Evolutionary conservation across 78 protist genomes (phyloP).

Genomic region (Chrysochromulina parva): DNA sequence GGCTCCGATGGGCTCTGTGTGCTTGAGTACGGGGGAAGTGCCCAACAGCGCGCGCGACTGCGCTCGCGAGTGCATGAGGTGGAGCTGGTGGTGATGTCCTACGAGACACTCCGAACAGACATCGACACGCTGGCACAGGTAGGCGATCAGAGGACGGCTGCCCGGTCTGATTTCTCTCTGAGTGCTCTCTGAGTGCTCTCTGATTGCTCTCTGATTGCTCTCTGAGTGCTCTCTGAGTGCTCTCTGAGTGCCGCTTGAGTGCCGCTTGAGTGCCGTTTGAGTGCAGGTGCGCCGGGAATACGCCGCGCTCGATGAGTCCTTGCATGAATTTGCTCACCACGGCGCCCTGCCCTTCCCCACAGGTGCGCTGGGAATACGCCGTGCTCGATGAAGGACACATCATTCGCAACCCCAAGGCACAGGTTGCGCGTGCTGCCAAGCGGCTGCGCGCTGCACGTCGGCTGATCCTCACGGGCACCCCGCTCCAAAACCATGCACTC

Average conservation of each 20-base stretch:
- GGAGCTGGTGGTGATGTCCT: conserved; percentile 73
- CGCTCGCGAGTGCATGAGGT: background rate
- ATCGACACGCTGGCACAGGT: conserved; percentile 38
- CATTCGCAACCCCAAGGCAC: conserved; percentile 77
- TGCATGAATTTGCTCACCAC: no score
- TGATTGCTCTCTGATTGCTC: no score
- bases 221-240: background rate
- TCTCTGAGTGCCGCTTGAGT: background rate
- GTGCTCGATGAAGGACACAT: conserved; percentile 98
- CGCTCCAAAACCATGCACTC: conserved; percentile 82
- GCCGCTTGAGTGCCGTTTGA: background rate
- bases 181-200: no score
- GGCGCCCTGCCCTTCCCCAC: no score
- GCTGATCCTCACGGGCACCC: conserved; percentile 96
- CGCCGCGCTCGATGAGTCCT: conserved; percentile 87
- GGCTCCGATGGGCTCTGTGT: background rate
- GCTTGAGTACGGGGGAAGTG: background rate
- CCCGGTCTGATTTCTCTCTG: no score
- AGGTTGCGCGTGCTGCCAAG: conserved; percentile 73
- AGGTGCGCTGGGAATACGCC: conserved; percentile 68
- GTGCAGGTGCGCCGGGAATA: conserved; percentile 63
- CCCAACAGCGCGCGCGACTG: conserved; percentile 1
- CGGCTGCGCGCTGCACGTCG: conserved; percentile 78
- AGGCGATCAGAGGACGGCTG: no score
- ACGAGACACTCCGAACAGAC: conserved; percentile 81